Base-by-base conservation (phyloP, 2,329 filamentous ascomycete species). In the Berkeleyomyces rouxiae region DNA sequence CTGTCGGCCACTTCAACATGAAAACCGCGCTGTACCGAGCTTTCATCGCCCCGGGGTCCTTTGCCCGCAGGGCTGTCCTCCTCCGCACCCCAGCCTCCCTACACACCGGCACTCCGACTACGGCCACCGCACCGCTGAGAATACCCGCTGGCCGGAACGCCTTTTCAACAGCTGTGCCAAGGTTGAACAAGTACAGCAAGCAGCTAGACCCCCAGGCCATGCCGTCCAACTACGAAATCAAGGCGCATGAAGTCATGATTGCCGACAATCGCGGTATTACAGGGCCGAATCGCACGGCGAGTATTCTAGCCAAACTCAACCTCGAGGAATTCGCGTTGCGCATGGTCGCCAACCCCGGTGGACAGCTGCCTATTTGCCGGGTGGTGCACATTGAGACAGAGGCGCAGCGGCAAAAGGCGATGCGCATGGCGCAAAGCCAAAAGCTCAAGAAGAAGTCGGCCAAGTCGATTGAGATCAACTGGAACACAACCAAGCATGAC, bases 391-490 rank as follows among this genome's bases (percentile, higher is more conserved):
- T 84, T 67, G 72, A 73, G 55, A 79, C 76, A 1, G 73, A 79
- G 61, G 76, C 70, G 68, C 76, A 67, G 72, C 72, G 71, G 61
- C 72, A 74, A 65, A 72, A 76, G 67, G 71, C 72, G 59, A 67
- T 71, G 49, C 77, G 77, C 65, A 73, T 77, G 65, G 75, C 73
- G 66, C 74, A 75, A 66, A 72, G 74, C 68, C 76, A 70, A 67
- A 75, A 76, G 55, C 74, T 75, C 64, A 67, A 68, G 68, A 69
- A 74, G 66, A 71, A 72, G 67, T 65, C 74, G 43, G 78, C 76
- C 67, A 96, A 96, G 75, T 85, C 86, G 70, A 72, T 96, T n/a
- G 91, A 96, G 74, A 68, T 97, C 68, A 92, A 90, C 72, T 97
- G 91, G 91, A 84, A 86, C 42, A 95, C 95, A 69, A 84, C 84